These are phyloP conservation scores for Celoporthe dispersa DNA, from an alignment of 2,329 filamentous ascomycete genomes.

Conservation along the genomic window DNA sequence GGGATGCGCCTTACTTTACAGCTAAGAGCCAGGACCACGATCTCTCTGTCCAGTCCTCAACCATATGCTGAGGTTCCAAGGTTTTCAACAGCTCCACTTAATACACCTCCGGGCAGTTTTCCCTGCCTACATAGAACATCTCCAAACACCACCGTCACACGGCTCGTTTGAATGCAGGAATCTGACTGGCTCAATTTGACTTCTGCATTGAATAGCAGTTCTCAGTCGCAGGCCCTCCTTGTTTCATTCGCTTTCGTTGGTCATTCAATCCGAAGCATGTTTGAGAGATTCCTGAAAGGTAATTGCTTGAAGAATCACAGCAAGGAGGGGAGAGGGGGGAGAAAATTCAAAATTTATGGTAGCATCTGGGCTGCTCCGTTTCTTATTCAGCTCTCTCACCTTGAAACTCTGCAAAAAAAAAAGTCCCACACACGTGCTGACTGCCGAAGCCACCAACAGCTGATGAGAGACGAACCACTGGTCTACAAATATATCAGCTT, in stretches of 20 bases:
- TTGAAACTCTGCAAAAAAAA: neutral
- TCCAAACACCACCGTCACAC: neutral
- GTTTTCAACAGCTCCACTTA: neutral
- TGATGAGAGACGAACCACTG: neutral
- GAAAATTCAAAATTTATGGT: neutral
- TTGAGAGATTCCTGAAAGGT: neutral
- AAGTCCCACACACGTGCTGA: neutral
- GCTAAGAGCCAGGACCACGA: neutral
- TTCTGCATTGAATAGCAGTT: neutral
- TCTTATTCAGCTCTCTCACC: neutral
- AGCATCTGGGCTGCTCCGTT: neutral
- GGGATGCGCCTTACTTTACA: neutral
- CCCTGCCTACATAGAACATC: no score
- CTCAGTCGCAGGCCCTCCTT: neutral
- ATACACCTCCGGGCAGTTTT: neutral
- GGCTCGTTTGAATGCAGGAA: neutral
- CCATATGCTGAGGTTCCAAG: neutral
- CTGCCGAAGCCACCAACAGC: neutral
- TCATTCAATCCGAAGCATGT: neutral
- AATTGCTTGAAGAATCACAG: neutral
- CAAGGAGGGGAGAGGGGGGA: neutral
- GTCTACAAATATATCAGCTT: neutral
- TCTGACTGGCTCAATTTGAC: neutral
- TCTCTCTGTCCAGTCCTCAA: no score
- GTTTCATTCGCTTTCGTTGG: neutral